A percentile compares a stretch with the other conserved stretches of the same genome.
These are phyloP conservation scores for Papiliotrema flavescens DNA, from an alignment of 1,284 basidiomycete species.

Conservation along the genomic window DNA sequence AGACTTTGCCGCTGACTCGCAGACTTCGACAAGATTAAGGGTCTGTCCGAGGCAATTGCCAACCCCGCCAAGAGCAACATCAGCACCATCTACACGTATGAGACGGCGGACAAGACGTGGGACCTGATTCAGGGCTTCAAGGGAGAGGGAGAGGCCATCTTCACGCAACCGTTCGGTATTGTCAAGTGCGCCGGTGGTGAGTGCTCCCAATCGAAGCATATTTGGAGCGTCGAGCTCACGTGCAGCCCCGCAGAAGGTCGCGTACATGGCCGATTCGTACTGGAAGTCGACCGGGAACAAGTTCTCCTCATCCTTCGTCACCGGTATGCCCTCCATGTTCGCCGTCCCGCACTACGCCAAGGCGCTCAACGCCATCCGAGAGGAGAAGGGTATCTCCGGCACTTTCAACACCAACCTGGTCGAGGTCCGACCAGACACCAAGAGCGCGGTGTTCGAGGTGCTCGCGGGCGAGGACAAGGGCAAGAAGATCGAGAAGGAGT, in stretches of 20 bases:
- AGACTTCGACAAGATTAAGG: constrained; percentile 68
- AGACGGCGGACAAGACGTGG: constrained; percentile 85
- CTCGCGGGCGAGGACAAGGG: constrained; percentile 56
- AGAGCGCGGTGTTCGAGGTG: constrained; percentile 79
- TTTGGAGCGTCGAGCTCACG: not conserved
- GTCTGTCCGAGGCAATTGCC: constrained; percentile 71
- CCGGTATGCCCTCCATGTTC: constrained; percentile 93
- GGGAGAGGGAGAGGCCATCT: constrained; percentile 72
- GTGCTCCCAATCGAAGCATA: constrained; percentile 1
- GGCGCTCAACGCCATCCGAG: constrained; percentile 71
- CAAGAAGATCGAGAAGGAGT: constrained; percentile 65
- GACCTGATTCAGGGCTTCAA: constrained; percentile 70
- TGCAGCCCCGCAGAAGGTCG: constrained; percentile 83
- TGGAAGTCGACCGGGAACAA: constrained; percentile 51
- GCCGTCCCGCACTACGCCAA: constrained; percentile 79
- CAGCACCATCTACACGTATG: constrained; percentile 87
- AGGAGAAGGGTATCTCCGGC: constrained; percentile 73
- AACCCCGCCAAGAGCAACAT: constrained; percentile 72
- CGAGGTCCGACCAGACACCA: constrained; percentile 64
- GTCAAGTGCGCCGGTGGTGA: constrained; percentile 88
- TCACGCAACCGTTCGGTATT: constrained; percentile 92
- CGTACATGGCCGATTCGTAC: constrained; percentile 75
- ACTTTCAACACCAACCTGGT: constrained; percentile 81
- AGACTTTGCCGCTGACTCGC: not conserved
- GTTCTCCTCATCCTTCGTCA: constrained; percentile 76